Evolutionary conservation across 768 basidiomycete species (phyloP), one percentile per base, ranked within the genome.

Genomic region (Naganishia onofrii): DNA sequence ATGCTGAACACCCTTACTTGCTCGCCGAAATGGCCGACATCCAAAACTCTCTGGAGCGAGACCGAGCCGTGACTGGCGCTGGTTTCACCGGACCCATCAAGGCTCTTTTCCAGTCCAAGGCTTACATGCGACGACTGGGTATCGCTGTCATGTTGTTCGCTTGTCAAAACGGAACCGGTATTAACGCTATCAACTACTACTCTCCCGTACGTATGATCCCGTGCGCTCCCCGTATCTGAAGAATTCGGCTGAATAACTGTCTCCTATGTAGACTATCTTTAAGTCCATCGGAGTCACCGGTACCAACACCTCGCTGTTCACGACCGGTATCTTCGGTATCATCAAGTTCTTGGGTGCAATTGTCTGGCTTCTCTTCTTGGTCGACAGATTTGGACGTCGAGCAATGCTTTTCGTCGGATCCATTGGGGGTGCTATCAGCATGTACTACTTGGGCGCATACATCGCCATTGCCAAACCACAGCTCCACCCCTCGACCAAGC

Each of bases 251-350:
- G 53, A 51, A 4, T 17, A 3, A 34, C 28, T 19, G 38, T 34
- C 32, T 13, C 28, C 36, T 52, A 83, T 83, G 70, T 84, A 84
- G 73, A 84, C 84, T 2, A 82, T 85, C 46, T 84, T 85, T 81
- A 78, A 75, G 54, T 83, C 83, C 1, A 82, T 86, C 51, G 85
- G 85, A 4, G 72, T 85, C 26, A 79, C 78, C 3, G 83, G 83
- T 3, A 77, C 76, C 17, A 80, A 72, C 48, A 82, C 79, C 3
- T 70, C 77, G 1, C 77, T 83, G 12, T 79, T 84, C 60, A 83
- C 83, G 0, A 84, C 84, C 23, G 84, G 84, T 48, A 83, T 85
- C 48, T 85, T 83, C 72, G 85, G 85, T 12, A 79, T 84, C 64
- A 83, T 84, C 78, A 79, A 82, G 79, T 77, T 78, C 13, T 55